Evolutionary conservation across 257 asterid genomes (phyloP).

Genomic region (Solanum rostratum): DNA sequence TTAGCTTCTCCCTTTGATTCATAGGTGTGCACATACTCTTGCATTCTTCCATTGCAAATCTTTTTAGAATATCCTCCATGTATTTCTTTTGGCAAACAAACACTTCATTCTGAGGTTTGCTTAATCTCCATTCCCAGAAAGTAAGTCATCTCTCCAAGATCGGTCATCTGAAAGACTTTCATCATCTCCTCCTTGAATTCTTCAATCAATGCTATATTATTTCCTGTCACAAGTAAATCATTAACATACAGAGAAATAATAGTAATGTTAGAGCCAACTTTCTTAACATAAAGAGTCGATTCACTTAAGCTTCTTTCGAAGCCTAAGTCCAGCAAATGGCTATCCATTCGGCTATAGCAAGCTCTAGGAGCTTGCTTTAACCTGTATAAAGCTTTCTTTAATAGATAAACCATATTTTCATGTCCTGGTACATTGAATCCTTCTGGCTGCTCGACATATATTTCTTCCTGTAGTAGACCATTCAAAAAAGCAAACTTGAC

Average conservation of each 20-base stretch:
- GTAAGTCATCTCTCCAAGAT: no score
- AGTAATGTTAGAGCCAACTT: background rate
- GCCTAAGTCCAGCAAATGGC: background rate
- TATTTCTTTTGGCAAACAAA: background rate
- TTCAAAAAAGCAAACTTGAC: no score
- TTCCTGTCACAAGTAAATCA: background rate
- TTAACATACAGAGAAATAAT: background rate
- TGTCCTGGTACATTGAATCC: background rate
- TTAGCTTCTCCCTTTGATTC: no score
- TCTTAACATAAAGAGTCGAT: no score
- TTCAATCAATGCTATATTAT: background rate
- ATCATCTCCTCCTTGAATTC: background rate
- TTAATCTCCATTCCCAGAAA: background rate
- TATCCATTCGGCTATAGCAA: background rate
- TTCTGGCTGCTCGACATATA: background rate
- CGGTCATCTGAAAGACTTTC: background rate
- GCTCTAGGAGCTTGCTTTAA: background rate
- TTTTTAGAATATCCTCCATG: no score
- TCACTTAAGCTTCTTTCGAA: no score
- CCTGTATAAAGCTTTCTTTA: background rate
- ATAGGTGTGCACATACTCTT: background rate
- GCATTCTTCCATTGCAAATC: background rate
- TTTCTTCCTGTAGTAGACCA: background rate
- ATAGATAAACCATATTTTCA: background rate
- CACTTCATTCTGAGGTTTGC: background rate